These are phyloP conservation scores for Arthroderma uncinatum DNA, from an alignment of 2,329 filamentous ascomycete genomes.

Conservation along the genomic window DNA sequence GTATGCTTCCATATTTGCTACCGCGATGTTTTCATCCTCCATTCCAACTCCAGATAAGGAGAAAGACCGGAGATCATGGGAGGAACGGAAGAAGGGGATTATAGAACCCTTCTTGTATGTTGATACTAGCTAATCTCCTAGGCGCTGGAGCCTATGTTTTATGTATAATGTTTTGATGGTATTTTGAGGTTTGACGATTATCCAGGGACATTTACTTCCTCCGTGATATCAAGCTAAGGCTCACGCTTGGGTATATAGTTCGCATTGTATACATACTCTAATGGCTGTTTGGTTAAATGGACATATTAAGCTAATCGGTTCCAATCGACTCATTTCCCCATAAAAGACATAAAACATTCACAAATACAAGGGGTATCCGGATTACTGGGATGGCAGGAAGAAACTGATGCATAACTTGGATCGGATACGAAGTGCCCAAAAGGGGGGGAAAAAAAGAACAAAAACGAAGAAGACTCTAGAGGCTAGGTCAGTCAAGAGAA, in stretches of 20 bases:
- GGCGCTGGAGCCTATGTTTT: not conserved
- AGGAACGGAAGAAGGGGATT: constrained; percentile 54
- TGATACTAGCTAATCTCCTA: not conserved
- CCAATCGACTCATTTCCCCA: not conserved
- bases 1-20: constrained; percentile 55
- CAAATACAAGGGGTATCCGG: not conserved
- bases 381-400: not conserved
- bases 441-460: not conserved
- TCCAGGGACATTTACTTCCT: not conserved
- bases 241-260: not conserved
- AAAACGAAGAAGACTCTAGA: not conserved
- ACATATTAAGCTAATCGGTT: not conserved
- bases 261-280: not conserved
- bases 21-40: constrained; percentile 47
- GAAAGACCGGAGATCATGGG: constrained; percentile 48
- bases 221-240: not conserved
- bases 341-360: not conserved
- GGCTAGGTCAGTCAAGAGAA: not conserved
- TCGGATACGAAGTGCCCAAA: too few species aligned
- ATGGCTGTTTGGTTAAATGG: not conserved
- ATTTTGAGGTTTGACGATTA: not conserved
- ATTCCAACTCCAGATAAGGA: constrained; percentile 35
- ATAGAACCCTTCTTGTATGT: constrained; percentile 58
- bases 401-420: not conserved
- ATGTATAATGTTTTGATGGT: not conserved